A percentile compares a stretch with the other conserved stretches of the same genome.
Conservation (phyloP, 108 stramenopile genomes). For the Schizochytrium sp. region DNA sequence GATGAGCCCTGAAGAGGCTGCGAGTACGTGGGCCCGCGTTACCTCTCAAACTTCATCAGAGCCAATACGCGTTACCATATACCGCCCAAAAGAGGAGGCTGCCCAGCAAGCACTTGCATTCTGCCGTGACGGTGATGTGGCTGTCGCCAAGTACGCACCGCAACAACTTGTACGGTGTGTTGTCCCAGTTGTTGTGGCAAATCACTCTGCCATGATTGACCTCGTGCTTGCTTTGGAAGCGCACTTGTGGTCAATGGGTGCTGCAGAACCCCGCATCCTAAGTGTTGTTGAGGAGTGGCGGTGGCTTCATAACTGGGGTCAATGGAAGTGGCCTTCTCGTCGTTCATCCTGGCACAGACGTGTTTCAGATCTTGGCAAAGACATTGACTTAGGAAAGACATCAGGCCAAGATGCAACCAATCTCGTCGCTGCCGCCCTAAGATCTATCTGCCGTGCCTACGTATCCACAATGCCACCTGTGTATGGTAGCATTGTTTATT, state of each 20-base stretch:
- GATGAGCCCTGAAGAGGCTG: background rate
- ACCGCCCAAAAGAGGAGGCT: background rate
- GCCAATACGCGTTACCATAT: background rate
- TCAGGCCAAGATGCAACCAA: background rate
- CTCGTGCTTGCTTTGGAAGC: constrained; percentile 42
- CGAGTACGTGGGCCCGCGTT: background rate
- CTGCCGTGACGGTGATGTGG: constrained; percentile 1
- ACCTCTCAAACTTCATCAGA: background rate
- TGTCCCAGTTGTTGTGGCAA: background rate
- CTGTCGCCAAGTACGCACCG: background rate
- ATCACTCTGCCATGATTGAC: background rate
- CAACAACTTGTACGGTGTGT: background rate
- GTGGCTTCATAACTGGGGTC: constrained; percentile 45
- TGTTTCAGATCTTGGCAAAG: background rate
- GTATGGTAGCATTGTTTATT: background rate
- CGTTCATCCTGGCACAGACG: background rate
- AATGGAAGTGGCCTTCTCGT: constrained; percentile 34
- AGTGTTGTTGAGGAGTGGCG: constrained; percentile 57
- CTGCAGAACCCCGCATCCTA: constrained; percentile 58
- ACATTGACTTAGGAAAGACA: background rate
- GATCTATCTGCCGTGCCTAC: constrained; percentile 51
- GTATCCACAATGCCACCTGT: constrained; percentile 32
- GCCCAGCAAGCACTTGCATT: constrained; percentile 20
- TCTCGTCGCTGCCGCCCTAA: constrained; percentile 28
- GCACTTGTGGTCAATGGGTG: constrained; percentile 54